phyloP scores from a whole-genome alignment of 805 yeast genomes.

The Saturnispora zaruensis region DNA sequence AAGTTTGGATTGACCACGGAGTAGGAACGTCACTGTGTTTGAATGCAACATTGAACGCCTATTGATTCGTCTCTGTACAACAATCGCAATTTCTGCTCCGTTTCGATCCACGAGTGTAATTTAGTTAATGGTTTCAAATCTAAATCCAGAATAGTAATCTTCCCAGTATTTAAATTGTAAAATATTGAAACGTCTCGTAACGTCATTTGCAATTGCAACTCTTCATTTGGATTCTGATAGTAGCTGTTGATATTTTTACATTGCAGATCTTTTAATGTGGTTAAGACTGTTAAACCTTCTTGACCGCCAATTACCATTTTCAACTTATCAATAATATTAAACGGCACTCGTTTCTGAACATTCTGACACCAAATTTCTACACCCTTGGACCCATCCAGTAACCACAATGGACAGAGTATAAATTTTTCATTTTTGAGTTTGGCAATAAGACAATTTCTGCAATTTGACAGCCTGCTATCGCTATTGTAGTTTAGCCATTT shows the following conservation, averaged over 20 bases:
- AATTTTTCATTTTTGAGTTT: conserved; percentile 25
- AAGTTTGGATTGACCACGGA: conserved; percentile 23
- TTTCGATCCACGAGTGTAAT: conserved; percentile 35
- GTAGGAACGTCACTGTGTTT: conserved; percentile 12
- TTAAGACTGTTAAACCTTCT: conserved; percentile 11
- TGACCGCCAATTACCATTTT: background rate
- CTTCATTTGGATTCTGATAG: conserved; percentile 33
- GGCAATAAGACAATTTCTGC: conserved; percentile 40
- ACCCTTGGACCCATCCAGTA: conserved; percentile 25
- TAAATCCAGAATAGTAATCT: conserved; percentile 35
- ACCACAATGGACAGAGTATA: conserved; percentile 35
- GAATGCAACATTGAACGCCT: conserved; percentile 12
- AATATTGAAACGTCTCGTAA: conserved; percentile 45
- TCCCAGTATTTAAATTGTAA: conserved; percentile 27
- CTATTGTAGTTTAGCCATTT: conserved; percentile 31
- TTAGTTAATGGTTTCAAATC: conserved; percentile 40
- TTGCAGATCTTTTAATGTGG: conserved; percentile 28
- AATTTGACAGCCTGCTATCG: conserved; percentile 21
- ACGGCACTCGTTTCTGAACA: conserved; percentile 1
- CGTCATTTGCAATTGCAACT: conserved; percentile 40
- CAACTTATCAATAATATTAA: conserved; percentile 3
- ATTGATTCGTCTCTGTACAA: conserved; percentile 6
- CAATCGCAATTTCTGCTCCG: conserved; percentile 18
- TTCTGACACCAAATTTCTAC: conserved; percentile 29
- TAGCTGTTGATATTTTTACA: conserved; percentile 29